Evolutionary conservation across 257 asterid species (phyloP), one percentile per base, ranked within the genome.

Genomic region (Orobanche coerulescens): DNA sequence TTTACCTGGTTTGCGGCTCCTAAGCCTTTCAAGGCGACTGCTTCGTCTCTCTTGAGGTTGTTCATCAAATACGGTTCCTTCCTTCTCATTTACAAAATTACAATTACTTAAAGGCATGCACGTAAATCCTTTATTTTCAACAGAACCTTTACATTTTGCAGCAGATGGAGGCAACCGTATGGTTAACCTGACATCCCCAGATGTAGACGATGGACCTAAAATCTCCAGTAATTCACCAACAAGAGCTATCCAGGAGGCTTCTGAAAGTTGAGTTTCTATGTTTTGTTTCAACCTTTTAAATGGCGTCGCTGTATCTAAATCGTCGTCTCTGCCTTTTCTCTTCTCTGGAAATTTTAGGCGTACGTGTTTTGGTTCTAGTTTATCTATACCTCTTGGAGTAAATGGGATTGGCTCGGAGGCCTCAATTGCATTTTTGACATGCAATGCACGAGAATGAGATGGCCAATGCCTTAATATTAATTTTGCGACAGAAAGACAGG

Each of bases 21-120:
- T 79, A 58, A 82, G 96, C 83, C 95, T 77, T 77, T 85, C 94
- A 61, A 88, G 90, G 24, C 97, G 96, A 73, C 82, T 92, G 67
- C 98, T 92, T 66, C 98, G 77, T 79, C 98, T 86, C 87, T 88
- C 98, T 79, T 86, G 98, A 79, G 87, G 96, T 70, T 88, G 98
- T 68, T 92, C 96, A 52, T 83, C 96, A 48, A 58, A 75, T 26
- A 62, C 31, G 71, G 49, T 50, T 68, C 75, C 83, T 71, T 83
- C 94, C 80, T 88, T 91, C 63, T 79, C 80, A 75, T 73, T 84
- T 30, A 67, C 82, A 31, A 78, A 47, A 76, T 52, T 75, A 44
- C 64, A 55, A 73, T 78, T 74, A 73, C 66, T 70, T 54, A 13
- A 14, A 63, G 67, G 57, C 66, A 52, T 66, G 73, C 62, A 15